Evolutionary conservation across 2,329 filamentous ascomycete species (phyloP).

Genomic region (Trichophyton benhamiae): DNA sequence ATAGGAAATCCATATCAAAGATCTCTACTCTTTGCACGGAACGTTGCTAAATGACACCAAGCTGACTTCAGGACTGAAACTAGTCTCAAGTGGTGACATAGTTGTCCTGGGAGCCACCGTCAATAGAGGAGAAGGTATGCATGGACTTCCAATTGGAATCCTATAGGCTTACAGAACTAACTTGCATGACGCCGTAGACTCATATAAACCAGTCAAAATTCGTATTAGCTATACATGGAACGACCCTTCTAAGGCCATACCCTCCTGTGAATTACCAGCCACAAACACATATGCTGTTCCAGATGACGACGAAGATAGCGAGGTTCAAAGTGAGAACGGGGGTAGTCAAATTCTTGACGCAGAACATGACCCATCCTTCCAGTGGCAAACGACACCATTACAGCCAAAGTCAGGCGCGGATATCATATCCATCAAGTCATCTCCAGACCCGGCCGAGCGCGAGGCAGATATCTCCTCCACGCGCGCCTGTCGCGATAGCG

Average conservation of each 20-base stretch:
- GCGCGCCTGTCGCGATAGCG: background rate
- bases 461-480: background rate
- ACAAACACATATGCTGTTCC: slow-evolving; percentile 2
- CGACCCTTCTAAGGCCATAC: background rate
- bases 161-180: background rate
- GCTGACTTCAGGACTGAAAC: slow-evolving; percentile 28
- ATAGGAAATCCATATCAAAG: slow-evolving; percentile 39
- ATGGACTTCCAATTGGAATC: background rate
- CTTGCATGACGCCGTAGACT: background rate
- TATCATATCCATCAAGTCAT: background rate
- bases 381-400: background rate
- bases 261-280: background rate
- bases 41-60: slow-evolving; percentile 42
- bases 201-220: background rate
- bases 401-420: background rate
- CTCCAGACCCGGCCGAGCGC: background rate
- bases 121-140: slow-evolving; percentile 34
- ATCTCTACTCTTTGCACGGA: slow-evolving; percentile 51
- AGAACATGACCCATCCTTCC: background rate
- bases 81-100: slow-evolving; percentile 27
- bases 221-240: background rate
- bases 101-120: slow-evolving; percentile 40
- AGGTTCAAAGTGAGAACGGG: background rate
- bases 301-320: background rate
- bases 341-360: background rate